Evolutionary conservation across 2,329 filamentous ascomycete species (phyloP).

Genomic region (Xylariaceae sp.): DNA sequence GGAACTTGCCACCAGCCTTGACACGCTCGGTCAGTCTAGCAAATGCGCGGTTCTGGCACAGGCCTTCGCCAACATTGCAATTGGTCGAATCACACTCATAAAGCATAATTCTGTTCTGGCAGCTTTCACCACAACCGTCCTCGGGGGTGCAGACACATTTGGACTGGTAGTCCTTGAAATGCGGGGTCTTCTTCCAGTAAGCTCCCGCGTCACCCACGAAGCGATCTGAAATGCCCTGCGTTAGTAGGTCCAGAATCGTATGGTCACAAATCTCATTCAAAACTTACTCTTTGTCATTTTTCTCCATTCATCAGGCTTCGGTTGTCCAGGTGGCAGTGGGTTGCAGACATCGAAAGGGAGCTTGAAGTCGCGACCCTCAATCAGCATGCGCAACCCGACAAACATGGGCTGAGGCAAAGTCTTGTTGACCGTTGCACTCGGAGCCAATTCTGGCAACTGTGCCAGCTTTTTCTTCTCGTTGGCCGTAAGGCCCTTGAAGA

Average conservation of each 20-base stretch:
- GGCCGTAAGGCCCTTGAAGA: conserved; percentile 46
- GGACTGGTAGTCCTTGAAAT: conserved; percentile 70
- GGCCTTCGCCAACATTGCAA: conserved; percentile 71
- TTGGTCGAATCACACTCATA: conserved; percentile 94
- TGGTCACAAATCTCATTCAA: not conserved
- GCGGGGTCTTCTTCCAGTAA: conserved; percentile 76
- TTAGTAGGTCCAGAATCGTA: conserved; percentile 27
- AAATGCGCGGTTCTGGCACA: conserved; percentile 86
- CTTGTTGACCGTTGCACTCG: conserved; percentile 49
- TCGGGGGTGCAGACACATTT: conserved; percentile 76
- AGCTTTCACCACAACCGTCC: conserved; percentile 81
- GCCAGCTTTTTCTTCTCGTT: conserved; percentile 52
- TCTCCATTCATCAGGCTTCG: conserved; percentile 89
- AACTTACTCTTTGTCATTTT: conserved; percentile 84
- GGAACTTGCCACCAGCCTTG: conserved; percentile 78
- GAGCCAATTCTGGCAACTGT: conserved; percentile 45
- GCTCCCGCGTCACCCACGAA: conserved; percentile 82
- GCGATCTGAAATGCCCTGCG: conserved; percentile 59
- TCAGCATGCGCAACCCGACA: conserved; percentile 66
- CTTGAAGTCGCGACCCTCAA: conserved; percentile 77
- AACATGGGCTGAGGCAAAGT: conserved; percentile 76
- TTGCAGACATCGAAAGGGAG: conserved; percentile 88
- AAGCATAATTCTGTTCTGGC: conserved; percentile 93
- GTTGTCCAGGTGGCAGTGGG: conserved; percentile 78
- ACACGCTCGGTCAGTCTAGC: conserved; percentile 72